Evolutionary conservation across 2,329 filamentous ascomycete species (phyloP), one percentile per base, ranked within the genome.

Genomic region (Dactylellina drechsleri): DNA sequence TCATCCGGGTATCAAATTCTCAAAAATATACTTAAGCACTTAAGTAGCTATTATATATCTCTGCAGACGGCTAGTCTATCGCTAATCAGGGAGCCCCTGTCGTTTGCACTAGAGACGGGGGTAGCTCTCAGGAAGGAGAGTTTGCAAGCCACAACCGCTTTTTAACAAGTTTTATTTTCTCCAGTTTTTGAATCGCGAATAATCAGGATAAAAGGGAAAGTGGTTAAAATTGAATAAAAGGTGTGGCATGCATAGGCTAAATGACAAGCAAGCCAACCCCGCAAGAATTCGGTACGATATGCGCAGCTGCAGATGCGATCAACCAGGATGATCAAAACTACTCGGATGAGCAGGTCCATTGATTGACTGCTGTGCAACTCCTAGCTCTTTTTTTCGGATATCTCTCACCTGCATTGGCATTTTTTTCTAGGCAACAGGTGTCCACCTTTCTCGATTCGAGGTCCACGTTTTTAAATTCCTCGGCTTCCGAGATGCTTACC

Each of bases 171-270:
- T 72, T 47, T 45, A 28, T 59, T 23, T 41, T 12, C 43, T 47
- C 50, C 36, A 70, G 26, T 15, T 47, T 62, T 57, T 0, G 16
- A 36, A 36, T 56, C 50, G 36, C 20, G 1, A 36, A 36, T 4
- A 7, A 36, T 36, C 31, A 45, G 68, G 68, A 47, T 66, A 66
- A 73, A 73, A 54, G 61, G 60, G 36, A 66, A 71, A 66, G 68
- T 66, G 68, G 60, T 45, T 66, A 73, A 70, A 56, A 60, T 49
- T 56, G 66, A 66, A 54, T 40, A 56, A 16, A 49, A 28, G 43
- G 43, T 47, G 43, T 52, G 43, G 45, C 41, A 13, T 58, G 60
- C 60, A 73, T 66, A 73, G 68, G 68, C 68, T 73, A 61, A 73
- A 73, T 23, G 41, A 4, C 8, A 15, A 43, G 20, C 16, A 36